These are phyloP conservation scores for Cynara cardunculus DNA, from an alignment of 129 eudicot species.

Conservation along the genomic window DNA sequence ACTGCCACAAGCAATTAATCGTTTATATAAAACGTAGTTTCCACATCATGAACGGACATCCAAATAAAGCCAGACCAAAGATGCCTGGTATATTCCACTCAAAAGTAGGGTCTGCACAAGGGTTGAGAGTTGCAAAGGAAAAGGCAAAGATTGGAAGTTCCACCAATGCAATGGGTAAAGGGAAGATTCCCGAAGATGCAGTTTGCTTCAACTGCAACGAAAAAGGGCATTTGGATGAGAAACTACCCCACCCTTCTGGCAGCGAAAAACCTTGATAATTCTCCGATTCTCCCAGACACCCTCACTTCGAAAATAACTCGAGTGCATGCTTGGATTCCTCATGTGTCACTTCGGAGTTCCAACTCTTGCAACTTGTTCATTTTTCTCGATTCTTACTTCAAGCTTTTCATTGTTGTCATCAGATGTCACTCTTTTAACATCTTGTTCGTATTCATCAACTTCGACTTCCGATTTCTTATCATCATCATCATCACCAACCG, in stretches of 20 bases:
- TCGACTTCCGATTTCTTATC: slow-evolving; percentile 45
- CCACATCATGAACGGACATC: neutral
- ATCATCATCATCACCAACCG: slow-evolving; percentile 48
- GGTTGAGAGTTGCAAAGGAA: neutral
- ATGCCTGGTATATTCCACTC: neutral
- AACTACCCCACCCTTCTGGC: no score
- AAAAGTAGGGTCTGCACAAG: neutral
- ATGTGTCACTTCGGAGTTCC: slow-evolving; percentile 18
- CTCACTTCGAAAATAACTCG: neutral
- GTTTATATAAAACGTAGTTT: neutral
- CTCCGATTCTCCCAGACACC: no score
- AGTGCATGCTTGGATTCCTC: slow-evolving; percentile 18
- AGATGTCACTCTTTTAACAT: slow-evolving; percentile 17
- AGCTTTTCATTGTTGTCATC: slow-evolving; percentile 39
- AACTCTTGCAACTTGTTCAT: slow-evolving; percentile 30
- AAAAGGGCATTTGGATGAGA: no score
- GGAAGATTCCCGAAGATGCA: no score
- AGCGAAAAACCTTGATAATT: no score
- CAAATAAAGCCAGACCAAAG: neutral
- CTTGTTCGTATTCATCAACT: slow-evolving; percentile 58
- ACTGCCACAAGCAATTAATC: neutral
- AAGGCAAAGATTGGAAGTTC: no score
- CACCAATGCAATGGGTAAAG: no score
- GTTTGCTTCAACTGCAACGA: neutral
- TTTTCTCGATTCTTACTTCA: slow-evolving; percentile 53